Base-by-base conservation (phyloP, 768 basidiomycete species). In the Suillus fuscotomentosus region DNA sequence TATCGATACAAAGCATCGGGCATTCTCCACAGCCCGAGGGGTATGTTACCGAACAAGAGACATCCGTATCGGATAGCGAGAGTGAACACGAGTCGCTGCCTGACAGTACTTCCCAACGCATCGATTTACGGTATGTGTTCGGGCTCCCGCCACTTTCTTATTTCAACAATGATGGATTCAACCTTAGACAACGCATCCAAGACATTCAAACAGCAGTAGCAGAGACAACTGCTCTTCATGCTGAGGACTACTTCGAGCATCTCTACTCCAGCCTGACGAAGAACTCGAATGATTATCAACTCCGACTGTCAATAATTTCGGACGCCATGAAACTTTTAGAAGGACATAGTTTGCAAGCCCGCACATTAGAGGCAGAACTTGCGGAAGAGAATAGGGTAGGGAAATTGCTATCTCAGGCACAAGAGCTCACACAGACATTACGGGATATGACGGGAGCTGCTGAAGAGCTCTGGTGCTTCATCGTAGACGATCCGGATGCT, bases 391-490 rank as follows among this genome's bases (percentile, higher is more conserved):
- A 56, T 1, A 51, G 7, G 31, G 17, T 5, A 17, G 31, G 14
- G 24, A 59, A 45, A 1, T 56, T 61, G 24, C 11, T 39, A 59
- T 51, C 31, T 5, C 51, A 61, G 57, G 34, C 11, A 20, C 45
- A 61, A 36, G 31, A n/a, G 17, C 51, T 61, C 20, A 51, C 60
- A 13, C 34, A 22, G 38, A 36, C 27, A 22, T 59, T 61, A 56
- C 34, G 60, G 20, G 31, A 59, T 61, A 61, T 61, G 45, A 57
- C 60, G 31, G 55, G 34, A 59, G 47, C 60, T 51, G 60, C 51
- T 14, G 60, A 61, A 56, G 60, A 61, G 51, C 51, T 61, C n/a
- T 61, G 60, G 60, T 61, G 60, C 38, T 61, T 61, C 54, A 56
- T 27, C 34, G 60, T 56, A 59, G 24, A 41, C 15, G 39, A 59